These are phyloP conservation scores for Penicillium sp. DNA, from an alignment of 2,329 filamentous ascomycete species.

Conservation along the genomic window DNA sequence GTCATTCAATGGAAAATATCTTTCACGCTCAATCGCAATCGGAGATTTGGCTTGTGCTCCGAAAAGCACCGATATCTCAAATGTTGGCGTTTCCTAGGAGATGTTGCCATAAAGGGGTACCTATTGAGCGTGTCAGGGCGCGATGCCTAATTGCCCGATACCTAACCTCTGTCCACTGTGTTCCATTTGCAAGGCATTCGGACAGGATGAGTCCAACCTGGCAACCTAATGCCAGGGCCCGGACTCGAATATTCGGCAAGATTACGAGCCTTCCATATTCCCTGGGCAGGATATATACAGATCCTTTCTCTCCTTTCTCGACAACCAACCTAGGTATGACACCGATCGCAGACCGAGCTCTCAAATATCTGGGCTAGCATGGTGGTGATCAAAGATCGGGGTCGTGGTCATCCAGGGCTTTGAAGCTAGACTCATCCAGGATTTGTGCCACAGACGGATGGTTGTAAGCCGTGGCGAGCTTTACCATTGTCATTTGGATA, in stretches of 20 bases:
- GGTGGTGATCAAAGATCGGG: background rate
- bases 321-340: too few relatives aligned
- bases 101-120: background rate
- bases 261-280: too few relatives aligned
- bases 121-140: too few relatives aligned
- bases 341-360: background rate
- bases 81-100: background rate
- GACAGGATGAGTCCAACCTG: too few relatives aligned
- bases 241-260: too few relatives aligned
- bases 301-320: background rate
- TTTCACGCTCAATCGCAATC: too few relatives aligned
- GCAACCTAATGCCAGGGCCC: too few relatives aligned
- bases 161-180: too few relatives aligned
- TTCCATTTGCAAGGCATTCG: too few relatives aligned
- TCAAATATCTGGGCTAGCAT: too few relatives aligned
- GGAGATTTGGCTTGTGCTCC: background rate
- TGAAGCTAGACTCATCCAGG: background rate
- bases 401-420: background rate
- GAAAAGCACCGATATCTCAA: background rate
- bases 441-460: slow-evolving; percentile 11
- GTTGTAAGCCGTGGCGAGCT: slow-evolving; percentile 39
- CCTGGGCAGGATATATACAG: background rate
- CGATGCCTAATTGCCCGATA: too few relatives aligned
- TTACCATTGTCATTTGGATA: slow-evolving; percentile 49
- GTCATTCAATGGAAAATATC: background rate